Conservation (phyloP, 2,329 filamentous ascomycete species). For the Ceratocystis albifundus region DNA sequence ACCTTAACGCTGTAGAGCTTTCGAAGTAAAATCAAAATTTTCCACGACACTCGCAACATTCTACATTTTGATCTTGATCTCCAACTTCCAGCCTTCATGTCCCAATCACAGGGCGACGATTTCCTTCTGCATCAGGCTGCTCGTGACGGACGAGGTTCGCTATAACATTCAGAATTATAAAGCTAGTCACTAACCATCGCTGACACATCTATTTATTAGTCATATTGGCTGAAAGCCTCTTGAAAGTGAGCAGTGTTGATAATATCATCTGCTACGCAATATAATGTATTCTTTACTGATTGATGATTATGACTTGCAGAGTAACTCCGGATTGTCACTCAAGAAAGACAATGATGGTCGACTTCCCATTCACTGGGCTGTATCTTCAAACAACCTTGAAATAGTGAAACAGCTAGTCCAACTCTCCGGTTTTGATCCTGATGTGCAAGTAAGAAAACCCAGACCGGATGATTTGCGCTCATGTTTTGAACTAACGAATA, state of each 20-base stretch:
- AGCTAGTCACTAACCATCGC: background rate
- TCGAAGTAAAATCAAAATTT: background rate
- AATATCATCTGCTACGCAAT: background rate
- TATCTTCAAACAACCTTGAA: constrained; percentile 65
- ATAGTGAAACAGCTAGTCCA: constrained; percentile 64
- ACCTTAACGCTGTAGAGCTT: background rate
- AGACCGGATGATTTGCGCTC: background rate
- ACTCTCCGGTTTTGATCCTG: constrained; percentile 65
- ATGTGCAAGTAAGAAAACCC: constrained; percentile 52
- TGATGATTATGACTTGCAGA: constrained; percentile 35
- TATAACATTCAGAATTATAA: background rate
- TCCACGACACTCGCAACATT: background rate
- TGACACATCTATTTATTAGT: background rate
- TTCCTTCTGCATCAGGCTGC: constrained; percentile 81
- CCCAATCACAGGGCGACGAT: constrained; percentile 38
- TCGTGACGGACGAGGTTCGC: constrained; percentile 68
- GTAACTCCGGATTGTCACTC: constrained; percentile 64
- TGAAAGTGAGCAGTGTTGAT: constrained; percentile 14
- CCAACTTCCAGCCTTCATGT: background rate
- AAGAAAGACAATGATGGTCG: constrained; percentile 75
- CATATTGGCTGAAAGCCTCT: constrained; percentile 9
- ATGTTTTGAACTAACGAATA: background rate
- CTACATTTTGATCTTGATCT: background rate
- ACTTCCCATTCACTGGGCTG: constrained; percentile 87
- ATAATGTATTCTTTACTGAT: background rate